Evolutionary conservation across 2,329 filamentous ascomycete genomes (phyloP), one percentile per base, ranked within the genome.

Genomic region (Xylaria hypoxylon): DNA sequence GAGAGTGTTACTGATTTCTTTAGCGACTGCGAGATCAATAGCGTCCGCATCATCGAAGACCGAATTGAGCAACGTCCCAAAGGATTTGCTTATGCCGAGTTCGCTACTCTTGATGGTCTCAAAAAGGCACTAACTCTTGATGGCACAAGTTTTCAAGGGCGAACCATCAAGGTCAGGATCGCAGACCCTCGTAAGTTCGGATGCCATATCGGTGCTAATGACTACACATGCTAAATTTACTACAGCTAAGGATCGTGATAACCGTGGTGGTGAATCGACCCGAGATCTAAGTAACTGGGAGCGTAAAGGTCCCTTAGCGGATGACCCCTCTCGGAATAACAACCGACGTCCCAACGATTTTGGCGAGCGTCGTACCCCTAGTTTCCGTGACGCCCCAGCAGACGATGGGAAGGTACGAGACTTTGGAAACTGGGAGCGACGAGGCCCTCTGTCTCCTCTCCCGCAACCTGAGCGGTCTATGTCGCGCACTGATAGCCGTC

Each of bases 61-160:
- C 96, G 95, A 78, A 86, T 97, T 79, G 92, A 96, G 78, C 89
- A 91, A 80, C 94, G 94, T 77, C 96, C 96, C 71, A 99, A 99
- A 85, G 96, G 96, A 55, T 99, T 99, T 76, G 96, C 95, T 68
- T 99, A 99, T 79, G 95, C 97, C 71, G 96, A 99, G 80, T 99
- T 99, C 76, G 89, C 86, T 72, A 90, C 89, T 58, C 83, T 96
- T 50, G 95, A 98, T 56, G 95, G 95, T 66, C 84, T 99, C 76
- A 96, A 97, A 85, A 91, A 94, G 81, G 96, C 96, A 63, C 87
- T 99, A 70, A 88, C 89, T 65, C 87, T 96, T 70, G 94, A 94
- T 76, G 92, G 93, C 74, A 85, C 89, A 68, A 89, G 88, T 65
- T 94, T 98, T 80, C 91, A 96, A 79, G 94, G 94, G 73, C 91